phyloP scores from a whole-genome alignment of 1,284 basidiomycete species.

The Ganoderma multipileum region DNA sequence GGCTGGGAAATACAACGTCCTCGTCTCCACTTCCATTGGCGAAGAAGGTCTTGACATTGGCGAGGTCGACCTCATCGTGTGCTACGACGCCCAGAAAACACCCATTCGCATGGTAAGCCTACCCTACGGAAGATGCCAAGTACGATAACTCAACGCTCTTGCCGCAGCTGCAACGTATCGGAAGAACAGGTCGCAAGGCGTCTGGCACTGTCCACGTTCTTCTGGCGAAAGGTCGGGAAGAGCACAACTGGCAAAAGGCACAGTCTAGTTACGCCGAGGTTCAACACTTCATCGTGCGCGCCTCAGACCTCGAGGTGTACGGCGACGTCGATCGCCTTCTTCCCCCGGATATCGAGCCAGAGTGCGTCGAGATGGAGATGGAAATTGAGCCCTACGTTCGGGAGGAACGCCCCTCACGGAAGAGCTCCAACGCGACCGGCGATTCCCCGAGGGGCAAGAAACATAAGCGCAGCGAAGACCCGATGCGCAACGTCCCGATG shows the following conservation, averaged over 20 bases:
- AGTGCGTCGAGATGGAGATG: conserved; percentile 84
- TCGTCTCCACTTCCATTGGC: conserved; percentile 97
- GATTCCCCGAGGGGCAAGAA: conserved; percentile 55
- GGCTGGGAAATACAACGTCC: conserved; percentile 85
- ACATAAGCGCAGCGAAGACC: conserved; percentile 73
- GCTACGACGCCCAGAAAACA: conserved; percentile 97
- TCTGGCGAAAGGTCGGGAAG: conserved; percentile 92
- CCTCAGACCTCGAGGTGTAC: conserved; percentile 90
- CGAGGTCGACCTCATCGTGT: conserved; percentile 96
- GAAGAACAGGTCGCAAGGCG: conserved; percentile 94
- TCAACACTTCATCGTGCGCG: conserved; percentile 87
- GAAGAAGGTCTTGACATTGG: conserved; percentile 99
- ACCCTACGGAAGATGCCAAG: not conserved
- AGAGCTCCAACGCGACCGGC: conserved; percentile 33
- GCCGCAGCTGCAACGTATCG: conserved; percentile 90
- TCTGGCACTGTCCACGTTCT: conserved; percentile 92
- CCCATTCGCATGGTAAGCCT: conserved; percentile 90
- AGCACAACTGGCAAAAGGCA: conserved; percentile 91
- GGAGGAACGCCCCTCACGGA: conserved; percentile 49
- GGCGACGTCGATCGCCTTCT: conserved; percentile 90
- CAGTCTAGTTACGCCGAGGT: conserved; percentile 90
- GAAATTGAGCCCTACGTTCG: conserved; percentile 77
- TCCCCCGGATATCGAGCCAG: conserved; percentile 80
- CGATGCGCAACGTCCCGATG: conserved; percentile 68
- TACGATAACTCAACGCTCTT: not conserved